These are phyloP conservation scores for Cryptococcus sp. DNA, from an alignment of 1,284 basidiomycete species.

Conservation along the genomic window DNA sequence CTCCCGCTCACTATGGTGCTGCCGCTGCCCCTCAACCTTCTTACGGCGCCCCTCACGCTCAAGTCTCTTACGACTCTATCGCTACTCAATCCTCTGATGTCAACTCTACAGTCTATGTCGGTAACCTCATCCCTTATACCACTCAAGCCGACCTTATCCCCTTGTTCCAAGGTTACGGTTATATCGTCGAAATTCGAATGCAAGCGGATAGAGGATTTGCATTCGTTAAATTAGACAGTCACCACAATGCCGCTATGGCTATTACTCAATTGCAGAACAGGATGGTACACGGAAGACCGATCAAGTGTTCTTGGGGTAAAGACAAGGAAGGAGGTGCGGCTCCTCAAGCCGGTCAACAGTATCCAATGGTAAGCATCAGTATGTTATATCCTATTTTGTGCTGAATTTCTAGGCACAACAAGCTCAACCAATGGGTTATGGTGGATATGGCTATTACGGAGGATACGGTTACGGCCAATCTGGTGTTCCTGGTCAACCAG, in stretches of 20 bases:
- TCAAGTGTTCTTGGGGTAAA: constrained; percentile 98
- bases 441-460: constrained; percentile 37
- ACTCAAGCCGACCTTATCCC: constrained; percentile 94
- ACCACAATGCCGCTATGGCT: constrained; percentile 94
- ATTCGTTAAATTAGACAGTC: constrained; percentile 95
- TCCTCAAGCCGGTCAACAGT: constrained; percentile 5
- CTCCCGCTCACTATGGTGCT: constrained; percentile 46
- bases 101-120: constrained; percentile 96
- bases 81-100: constrained; percentile 82
- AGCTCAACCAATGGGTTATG: constrained; percentile 24
- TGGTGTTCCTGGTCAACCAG: constrained; percentile 39
- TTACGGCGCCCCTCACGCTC: constrained; percentile 35
- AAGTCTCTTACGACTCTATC: constrained; percentile 74
- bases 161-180: constrained; percentile 87
- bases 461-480: constrained; percentile 37
- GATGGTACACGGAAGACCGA: constrained; percentile 88
- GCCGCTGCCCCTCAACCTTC: constrained; percentile 51
- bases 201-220: constrained; percentile 97
- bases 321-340: constrained; percentile 55
- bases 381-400: neutral
- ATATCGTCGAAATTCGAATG: constrained; percentile 96
- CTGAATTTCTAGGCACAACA: neutral
- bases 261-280: constrained; percentile 92
- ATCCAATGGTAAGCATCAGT: constrained; percentile 16
- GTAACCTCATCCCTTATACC: constrained; percentile 92